Conservation (phyloP, 176 grass and related monocot species). For the Oryza longistaminata region DNA sequence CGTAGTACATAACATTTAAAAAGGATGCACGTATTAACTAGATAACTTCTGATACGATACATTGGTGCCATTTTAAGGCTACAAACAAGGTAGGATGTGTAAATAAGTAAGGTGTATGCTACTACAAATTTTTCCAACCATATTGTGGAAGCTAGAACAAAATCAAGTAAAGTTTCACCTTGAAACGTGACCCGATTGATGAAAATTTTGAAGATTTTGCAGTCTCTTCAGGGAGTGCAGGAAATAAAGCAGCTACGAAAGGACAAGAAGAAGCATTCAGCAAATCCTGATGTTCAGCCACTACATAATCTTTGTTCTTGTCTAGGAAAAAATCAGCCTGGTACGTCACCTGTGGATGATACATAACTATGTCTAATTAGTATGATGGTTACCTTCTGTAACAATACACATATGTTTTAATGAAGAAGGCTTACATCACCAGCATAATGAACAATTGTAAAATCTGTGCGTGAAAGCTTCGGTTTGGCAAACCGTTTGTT, state of each 20-base stretch:
- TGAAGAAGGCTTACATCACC: constrained; percentile 69
- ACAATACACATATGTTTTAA: constrained; percentile 26
- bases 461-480: constrained; percentile 96
- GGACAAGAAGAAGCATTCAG: constrained; percentile 78
- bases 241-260: constrained; percentile 87
- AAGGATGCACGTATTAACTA: not conserved
- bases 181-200: constrained; percentile 94
- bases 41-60: not conserved
- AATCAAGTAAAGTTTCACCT: constrained; percentile 59
- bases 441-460: constrained; percentile 96
- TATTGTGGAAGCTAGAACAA: constrained; percentile 17
- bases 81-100: not conserved
- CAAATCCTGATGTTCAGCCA: constrained; percentile 96
- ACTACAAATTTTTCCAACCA: not conserved
- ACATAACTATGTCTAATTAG: constrained; percentile 31
- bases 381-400: constrained; percentile 25
- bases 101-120: not conserved
- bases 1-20: not conserved
- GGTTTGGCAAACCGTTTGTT: constrained; percentile 93
- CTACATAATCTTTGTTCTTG: constrained; percentile 99
- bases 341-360: constrained; percentile 74
- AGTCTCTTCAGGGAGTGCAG: constrained; percentile 88
- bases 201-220: constrained; percentile 98
- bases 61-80: not conserved
- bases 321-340: constrained; percentile 89